These are phyloP conservation scores for Dactylellina leptospora DNA, from an alignment of 2,329 filamentous ascomycete genomes.

Conservation along the genomic window DNA sequence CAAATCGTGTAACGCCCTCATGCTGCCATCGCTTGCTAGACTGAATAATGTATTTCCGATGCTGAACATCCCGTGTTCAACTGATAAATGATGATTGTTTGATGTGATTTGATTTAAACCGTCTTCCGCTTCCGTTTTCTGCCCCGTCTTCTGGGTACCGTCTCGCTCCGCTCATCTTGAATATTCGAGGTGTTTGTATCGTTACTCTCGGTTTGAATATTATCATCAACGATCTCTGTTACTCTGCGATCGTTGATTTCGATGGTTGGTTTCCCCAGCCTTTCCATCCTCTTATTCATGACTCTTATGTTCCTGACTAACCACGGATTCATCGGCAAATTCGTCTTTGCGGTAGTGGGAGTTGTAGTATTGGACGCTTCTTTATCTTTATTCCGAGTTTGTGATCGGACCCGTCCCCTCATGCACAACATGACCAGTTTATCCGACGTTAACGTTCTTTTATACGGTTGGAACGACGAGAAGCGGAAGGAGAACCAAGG, in stretches of 20 bases:
- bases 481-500: constrained; percentile 12
- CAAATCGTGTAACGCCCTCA: not conserved
- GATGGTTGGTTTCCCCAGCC: not conserved
- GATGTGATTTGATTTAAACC: too few relatives aligned
- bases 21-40: not conserved
- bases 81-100: too few relatives aligned
- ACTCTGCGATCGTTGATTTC: not conserved
- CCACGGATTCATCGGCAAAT: constrained; percentile 4
- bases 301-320: constrained; percentile 18
- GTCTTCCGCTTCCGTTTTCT: constrained; percentile 28
- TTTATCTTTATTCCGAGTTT: not conserved
- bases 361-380: not conserved
- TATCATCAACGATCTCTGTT: not conserved
- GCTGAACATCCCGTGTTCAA: too few relatives aligned
- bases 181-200: not conserved
- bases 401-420: constrained; percentile 16
- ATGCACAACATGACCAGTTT: constrained; percentile 50
- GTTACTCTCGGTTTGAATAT: not conserved
- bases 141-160: not conserved
- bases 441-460: constrained; percentile 23
- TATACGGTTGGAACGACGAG: not conserved
- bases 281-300: constrained; percentile 21
- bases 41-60: too few relatives aligned
- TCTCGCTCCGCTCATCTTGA: not conserved
- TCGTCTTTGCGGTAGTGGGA: not conserved